These are phyloP conservation scores for Bretziella fagacearum DNA, from an alignment of 2,329 filamentous ascomycete genomes.

Conservation along the genomic window DNA sequence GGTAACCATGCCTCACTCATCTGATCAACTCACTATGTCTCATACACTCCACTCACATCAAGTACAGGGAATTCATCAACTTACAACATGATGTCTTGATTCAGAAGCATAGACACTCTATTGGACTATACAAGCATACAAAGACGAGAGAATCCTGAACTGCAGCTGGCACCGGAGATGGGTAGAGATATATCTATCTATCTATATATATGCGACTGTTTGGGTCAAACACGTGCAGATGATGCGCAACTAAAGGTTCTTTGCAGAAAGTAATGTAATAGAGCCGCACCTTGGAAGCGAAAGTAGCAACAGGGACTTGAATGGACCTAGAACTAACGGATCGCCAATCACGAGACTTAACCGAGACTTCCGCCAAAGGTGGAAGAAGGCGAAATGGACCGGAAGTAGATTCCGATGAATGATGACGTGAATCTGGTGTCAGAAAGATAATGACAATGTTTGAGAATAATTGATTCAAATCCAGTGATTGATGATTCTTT, in stretches of 20 bases:
- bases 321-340: background rate
- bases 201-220: background rate
- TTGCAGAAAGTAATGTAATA: background rate
- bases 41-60: too few relatives aligned
- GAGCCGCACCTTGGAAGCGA: background rate
- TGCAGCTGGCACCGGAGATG: background rate
- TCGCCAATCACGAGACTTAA: constrained; percentile 10
- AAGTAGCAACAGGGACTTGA: background rate
- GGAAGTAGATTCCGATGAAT: background rate
- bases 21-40: too few relatives aligned
- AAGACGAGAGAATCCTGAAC: background rate
- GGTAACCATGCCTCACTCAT: background rate
- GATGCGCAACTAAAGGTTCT: background rate
- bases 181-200: too few relatives aligned
- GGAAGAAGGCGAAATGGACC: background rate
- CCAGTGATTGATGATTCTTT: background rate
- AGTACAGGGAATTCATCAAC: too few relatives aligned
- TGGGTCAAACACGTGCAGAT: background rate
- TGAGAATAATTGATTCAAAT: background rate
- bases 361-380: constrained; percentile 7
- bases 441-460: background rate
- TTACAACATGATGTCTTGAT: constrained; percentile 11
- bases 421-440: background rate
- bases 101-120: background rate
- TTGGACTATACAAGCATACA: background rate